Conservation (phyloP, 352 stramenopile genomes). For the Globisporangium mamillatum region DNA sequence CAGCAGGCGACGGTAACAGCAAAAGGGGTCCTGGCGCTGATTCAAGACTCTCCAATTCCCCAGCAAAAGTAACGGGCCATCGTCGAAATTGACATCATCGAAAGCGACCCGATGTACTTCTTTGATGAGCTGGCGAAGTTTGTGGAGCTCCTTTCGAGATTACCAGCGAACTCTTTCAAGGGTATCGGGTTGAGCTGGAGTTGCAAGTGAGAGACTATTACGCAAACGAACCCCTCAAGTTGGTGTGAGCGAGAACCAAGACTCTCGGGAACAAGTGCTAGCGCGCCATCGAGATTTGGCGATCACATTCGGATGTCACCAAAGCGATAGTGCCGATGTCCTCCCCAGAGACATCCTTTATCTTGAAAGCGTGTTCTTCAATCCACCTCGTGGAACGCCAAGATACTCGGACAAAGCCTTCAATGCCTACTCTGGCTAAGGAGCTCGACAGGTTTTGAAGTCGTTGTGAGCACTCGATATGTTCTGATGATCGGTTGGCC, state of each 20-base stretch:
- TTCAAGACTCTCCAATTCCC: neutral
- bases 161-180: neutral
- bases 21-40: slow-evolving; percentile 9
- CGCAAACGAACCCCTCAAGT: neutral
- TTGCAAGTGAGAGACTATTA: neutral
- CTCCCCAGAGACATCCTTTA: neutral
- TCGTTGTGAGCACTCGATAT: neutral
- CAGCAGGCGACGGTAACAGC: too few relatives aligned
- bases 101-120: neutral
- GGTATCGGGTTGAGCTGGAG: neutral
- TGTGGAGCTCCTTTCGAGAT: neutral
- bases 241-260: neutral
- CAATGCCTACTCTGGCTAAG: neutral
- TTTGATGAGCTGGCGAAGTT: neutral
- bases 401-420: neutral
- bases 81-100: neutral
- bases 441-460: neutral
- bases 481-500: neutral
- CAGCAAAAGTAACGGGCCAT: neutral
- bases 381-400: neutral
- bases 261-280: neutral
- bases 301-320: neutral
- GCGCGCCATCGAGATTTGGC: neutral
- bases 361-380: neutral
- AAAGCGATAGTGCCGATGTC: neutral